Percentiles rank a stretch among this genome's conserved stretches.
These are phyloP conservation scores for Elsinoe necatrix DNA, from an alignment of 2,329 filamentous ascomycete species.

Conservation along the genomic window DNA sequence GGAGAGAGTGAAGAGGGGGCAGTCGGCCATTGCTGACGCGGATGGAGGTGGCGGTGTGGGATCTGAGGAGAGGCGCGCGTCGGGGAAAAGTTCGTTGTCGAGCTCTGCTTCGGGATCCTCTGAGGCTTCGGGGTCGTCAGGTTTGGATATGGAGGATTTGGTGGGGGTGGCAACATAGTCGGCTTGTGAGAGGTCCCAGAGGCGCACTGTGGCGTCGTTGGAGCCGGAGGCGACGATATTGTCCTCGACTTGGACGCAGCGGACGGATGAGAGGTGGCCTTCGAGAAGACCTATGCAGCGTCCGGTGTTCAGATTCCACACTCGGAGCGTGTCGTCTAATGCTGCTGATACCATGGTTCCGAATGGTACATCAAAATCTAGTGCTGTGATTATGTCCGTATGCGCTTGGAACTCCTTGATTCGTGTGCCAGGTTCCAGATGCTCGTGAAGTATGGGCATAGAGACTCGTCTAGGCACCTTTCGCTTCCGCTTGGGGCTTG, in stretches of 20 bases:
- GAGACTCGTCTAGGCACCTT: slow-evolving; percentile 62
- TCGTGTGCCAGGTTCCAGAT: slow-evolving; percentile 79
- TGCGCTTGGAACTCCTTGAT: slow-evolving; percentile 88
- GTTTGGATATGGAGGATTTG: slow-evolving; percentile 28
- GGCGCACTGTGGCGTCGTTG: slow-evolving; percentile 83
- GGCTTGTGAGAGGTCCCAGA: slow-evolving; percentile 90
- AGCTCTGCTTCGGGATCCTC: slow-evolving; percentile 35
- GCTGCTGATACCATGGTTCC: slow-evolving; percentile 89
- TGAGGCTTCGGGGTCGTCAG: slow-evolving; percentile 42
- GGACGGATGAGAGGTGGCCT: slow-evolving; percentile 88
- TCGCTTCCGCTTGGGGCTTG: slow-evolving; percentile 48
- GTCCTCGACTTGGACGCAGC: slow-evolving; percentile 86
- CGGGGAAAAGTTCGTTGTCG: slow-evolving; percentile 24
- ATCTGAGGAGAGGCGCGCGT: slow-evolving; percentile 19
- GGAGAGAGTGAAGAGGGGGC: slow-evolving; percentile 76
- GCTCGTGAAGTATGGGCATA: slow-evolving; percentile 91
- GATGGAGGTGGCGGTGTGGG: slow-evolving; percentile 49
- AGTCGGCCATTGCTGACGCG: slow-evolving; percentile 75
- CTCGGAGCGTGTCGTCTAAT: slow-evolving; percentile 84
- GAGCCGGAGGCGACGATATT: slow-evolving; percentile 92
- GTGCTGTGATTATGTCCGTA: slow-evolving; percentile 73
- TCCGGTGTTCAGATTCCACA: slow-evolving; percentile 93
- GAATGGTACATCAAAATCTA: slow-evolving; percentile 97
- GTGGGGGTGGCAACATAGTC: slow-evolving; percentile 63
- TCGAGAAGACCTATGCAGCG: slow-evolving; percentile 86